Percentiles rank a stretch among this genome's conserved stretches.
Evolutionary conservation across 139 green algal genomes (phyloP).

Genomic region (Trebouxia sp.): DNA sequence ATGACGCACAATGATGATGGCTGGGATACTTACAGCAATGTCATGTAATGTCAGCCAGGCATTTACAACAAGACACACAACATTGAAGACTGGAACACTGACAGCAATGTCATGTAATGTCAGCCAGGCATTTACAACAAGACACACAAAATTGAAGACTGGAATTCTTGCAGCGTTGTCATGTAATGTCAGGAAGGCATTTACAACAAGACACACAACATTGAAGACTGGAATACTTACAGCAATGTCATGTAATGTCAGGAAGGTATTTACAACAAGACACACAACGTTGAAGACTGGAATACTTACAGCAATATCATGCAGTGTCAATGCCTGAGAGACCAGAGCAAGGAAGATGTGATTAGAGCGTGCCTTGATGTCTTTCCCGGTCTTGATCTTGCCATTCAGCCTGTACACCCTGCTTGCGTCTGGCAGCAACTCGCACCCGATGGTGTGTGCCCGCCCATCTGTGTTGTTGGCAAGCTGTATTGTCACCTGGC

Average conservation of each 20-base stretch:
- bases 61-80: neutral
- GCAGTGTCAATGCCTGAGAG: no score
- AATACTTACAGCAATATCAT: no score
- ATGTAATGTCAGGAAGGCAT: no score
- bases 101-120: neutral
- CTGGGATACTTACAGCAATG: neutral
- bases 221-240: neutral
- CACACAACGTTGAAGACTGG: no score
- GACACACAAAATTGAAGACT: no score
- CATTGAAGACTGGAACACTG: neutral
- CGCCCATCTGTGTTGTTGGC: neutral
- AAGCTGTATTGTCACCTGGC: neutral
- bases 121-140: neutral
- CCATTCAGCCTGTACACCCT: constrained; percentile 18
- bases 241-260: neutral
- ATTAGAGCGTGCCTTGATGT: constrained; percentile 20
- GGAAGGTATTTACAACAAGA: neutral
- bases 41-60: neutral
- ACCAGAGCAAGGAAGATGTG: no score
- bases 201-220: neutral
- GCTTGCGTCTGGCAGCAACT: neutral
- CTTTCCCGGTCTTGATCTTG: constrained; percentile 6
- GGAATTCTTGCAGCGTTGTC: no score
- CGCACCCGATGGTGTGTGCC: neutral
- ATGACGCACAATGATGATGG: neutral